Evolutionary conservation across 805 yeast genomes (phyloP), one percentile per base, ranked within the genome.

Genomic region (Saturnispora gosingensis): DNA sequence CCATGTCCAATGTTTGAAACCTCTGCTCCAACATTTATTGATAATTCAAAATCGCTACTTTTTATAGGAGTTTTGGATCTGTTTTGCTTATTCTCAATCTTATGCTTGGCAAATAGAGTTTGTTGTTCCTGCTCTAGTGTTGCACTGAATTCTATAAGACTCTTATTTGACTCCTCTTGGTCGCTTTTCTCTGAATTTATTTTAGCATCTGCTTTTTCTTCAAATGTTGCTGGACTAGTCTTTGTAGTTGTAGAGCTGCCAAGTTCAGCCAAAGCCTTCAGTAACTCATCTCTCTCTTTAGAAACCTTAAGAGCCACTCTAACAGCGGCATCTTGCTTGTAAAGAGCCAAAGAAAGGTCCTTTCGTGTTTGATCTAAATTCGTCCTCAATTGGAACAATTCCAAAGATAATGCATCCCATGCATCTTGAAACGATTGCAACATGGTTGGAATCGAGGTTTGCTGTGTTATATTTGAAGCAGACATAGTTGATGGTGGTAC

Each of bases 281-380:
- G 74, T 2, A 90, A 84, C 45, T 81, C 86, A 55, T 88, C 95
- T 40, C 89, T 70, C 59, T 90, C 96, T 51, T 74, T 73, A n/a
- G 83, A 70, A 1, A 88, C 80, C 34, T 75, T 74, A 0, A 95
- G 82, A 1, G 91, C 95, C 1, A 90, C 96, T 51, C 90, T 72
- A 3, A 85, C 81, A 2, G 97, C 95, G 0, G 97, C 97, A 64
- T 90, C 98, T 56, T 86, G 86, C 61, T 83, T 84, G 60, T 88
- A 90, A 40, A 89, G 68, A 0, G 96, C 83, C 2, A 84, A 70
- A 30, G 93, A 82, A 46, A 90, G 70, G 59, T 88, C 91, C 58
- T 85, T 80, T 53, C 84, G 76, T 1, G 89, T 74, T 24, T 72
- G 71, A 48, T 74, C 77, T 38, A 89, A 71, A 58, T 85, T 88